Evolutionary conservation across 2,329 filamentous ascomycete species (phyloP).

Genomic region (Neopestalotiopsis sp.): DNA sequence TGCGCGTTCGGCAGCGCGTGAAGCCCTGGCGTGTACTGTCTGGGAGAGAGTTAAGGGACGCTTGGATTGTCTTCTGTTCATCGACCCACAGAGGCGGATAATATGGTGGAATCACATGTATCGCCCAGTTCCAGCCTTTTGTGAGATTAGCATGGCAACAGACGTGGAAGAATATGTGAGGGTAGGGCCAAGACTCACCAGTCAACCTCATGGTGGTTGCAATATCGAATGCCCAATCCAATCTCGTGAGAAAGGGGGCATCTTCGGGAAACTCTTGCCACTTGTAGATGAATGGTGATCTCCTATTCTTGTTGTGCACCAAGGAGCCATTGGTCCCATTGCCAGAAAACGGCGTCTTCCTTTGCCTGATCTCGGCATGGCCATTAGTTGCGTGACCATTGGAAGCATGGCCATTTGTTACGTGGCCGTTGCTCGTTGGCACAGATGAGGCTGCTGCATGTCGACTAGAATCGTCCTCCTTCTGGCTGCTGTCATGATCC

Average conservation of each 20-base stretch:
- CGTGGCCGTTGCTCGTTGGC: not conserved
- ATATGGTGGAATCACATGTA: slow-evolving; percentile 49
- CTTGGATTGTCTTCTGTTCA: slow-evolving; percentile 40
- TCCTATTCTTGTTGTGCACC: too few species aligned
- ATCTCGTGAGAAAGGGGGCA: slow-evolving; percentile 51
- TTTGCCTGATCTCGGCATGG: slow-evolving; percentile 1
- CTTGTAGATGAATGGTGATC: slow-evolving; percentile 52
- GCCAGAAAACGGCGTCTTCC: not conserved
- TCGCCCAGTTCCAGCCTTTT: slow-evolving; percentile 63
- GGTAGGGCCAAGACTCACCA: slow-evolving; percentile 42
- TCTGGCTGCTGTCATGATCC: not conserved
- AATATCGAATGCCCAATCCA: slow-evolving; percentile 63
- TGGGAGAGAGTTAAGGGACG: slow-evolving; percentile 45
- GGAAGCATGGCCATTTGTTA: not conserved
- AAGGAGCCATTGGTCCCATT: not conserved
- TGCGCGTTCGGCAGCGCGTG: slow-evolving; percentile 45
- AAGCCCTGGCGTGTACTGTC: slow-evolving; percentile 51
- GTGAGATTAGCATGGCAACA: not conserved
- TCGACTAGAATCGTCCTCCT: not conserved
- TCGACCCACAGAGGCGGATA: slow-evolving; percentile 43
- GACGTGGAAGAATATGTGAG: not conserved
- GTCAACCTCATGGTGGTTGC: slow-evolving; percentile 57
- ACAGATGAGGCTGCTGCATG: not conserved
- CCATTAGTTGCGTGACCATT: not conserved
- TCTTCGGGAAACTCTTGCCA: slow-evolving; percentile 65